A percentile compares a stretch with the other conserved stretches of the same genome.
Conservation (phyloP, 495 filamentous ascomycete species). For the Penicillium egyptiacum region DNA sequence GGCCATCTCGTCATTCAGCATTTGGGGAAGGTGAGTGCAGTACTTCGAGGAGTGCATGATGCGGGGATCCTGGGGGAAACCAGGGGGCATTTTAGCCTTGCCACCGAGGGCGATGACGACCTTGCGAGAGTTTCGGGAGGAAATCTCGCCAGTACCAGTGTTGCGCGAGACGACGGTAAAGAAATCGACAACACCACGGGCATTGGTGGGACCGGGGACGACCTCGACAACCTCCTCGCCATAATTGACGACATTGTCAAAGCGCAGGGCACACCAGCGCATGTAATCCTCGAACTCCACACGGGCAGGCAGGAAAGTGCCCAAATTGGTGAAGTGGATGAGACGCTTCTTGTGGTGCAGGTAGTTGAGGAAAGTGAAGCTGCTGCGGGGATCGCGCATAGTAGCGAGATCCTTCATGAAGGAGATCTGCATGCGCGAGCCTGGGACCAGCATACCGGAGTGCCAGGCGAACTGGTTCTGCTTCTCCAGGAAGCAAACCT, state of each 20-base stretch:
- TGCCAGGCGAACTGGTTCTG: constrained; percentile 88
- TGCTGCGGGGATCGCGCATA: constrained; percentile 78
- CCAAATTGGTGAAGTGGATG: constrained; percentile 84
- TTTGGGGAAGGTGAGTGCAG: constrained; percentile 56
- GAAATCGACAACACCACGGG: constrained; percentile 42
- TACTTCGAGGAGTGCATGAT: constrained; percentile 93
- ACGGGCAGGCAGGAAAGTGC: constrained; percentile 82
- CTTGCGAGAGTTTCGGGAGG: constrained; percentile 63
- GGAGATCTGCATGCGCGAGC: constrained; percentile 95
- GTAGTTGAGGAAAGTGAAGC: constrained; percentile 97
- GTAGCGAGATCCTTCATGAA: constrained; percentile 97
- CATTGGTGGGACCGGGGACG: constrained; percentile 39
- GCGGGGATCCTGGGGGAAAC: constrained; percentile 61
- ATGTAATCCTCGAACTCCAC: constrained; percentile 95
- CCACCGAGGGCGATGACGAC: constrained; percentile 88
- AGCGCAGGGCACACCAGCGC: constrained; percentile 82
- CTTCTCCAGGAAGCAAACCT: constrained; percentile 81
- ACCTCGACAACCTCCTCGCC: constrained; percentile 68
- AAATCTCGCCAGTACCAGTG: constrained; percentile 48
- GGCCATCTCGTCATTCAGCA: constrained; percentile 56
- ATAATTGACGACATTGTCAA: constrained; percentile 76
- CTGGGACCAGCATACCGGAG: constrained; percentile 89
- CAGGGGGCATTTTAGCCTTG: constrained; percentile 69
- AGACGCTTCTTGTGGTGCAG: constrained; percentile 75
- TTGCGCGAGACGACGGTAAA: constrained; percentile 60